Conservation (phyloP, 2,329 filamentous ascomycete genomes). For the Cyphellophora europaea region DNA sequence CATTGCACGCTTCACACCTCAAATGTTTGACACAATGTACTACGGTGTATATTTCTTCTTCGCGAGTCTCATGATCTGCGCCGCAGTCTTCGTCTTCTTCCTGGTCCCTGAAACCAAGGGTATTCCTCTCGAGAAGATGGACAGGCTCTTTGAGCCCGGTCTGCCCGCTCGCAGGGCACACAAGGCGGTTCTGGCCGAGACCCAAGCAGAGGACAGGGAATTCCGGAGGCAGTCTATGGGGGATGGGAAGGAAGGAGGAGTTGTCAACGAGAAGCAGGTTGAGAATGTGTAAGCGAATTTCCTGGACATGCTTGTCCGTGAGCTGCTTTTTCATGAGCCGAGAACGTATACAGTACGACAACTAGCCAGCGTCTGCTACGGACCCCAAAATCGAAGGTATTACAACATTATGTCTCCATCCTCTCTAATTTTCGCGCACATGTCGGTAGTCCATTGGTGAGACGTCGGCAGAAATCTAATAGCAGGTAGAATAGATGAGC, state of each 20-base stretch:
- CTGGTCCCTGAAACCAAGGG: slow-evolving; percentile 58
- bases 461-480: no score
- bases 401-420: no score
- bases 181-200: slow-evolving; percentile 23
- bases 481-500: no score
- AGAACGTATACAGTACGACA: no score
- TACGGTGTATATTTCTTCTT: slow-evolving; percentile 65
- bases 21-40: slow-evolving; percentile 32
- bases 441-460: no score
- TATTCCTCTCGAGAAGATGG: slow-evolving; percentile 56
- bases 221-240: slow-evolving; percentile 20
- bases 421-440: no score
- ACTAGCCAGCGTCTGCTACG: no score
- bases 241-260: slow-evolving; percentile 18
- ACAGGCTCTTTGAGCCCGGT: slow-evolving; percentile 47
- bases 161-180: slow-evolving; percentile 28
- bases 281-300: slow-evolving; percentile 16
- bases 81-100: slow-evolving; percentile 52
- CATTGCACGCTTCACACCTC: slow-evolving; percentile 48
- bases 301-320: no score
- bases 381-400: no score
- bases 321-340: no score
- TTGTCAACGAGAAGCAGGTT: slow-evolving; percentile 11
- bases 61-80: slow-evolving; percentile 50
- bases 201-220: slow-evolving; percentile 26